phyloP scores from a whole-genome alignment of 148 eudicot genomes.

The Agrostemma githago region DNA sequence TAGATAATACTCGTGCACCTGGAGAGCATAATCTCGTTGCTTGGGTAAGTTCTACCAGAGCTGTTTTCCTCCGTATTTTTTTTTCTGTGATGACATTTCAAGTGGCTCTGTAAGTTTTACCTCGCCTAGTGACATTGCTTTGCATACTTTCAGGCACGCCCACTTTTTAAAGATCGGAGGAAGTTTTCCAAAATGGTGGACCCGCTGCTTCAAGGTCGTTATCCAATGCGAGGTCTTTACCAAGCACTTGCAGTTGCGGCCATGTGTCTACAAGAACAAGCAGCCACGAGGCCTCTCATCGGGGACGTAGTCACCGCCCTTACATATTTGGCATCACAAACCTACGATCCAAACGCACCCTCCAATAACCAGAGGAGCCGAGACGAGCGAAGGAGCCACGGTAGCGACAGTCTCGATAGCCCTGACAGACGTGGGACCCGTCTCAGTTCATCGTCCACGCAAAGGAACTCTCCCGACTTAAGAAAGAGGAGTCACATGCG shows the following conservation, averaged over 20 bases:
- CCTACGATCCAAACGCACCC: constrained; percentile 68
- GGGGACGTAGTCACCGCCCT: constrained; percentile 96
- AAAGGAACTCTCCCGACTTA: constrained; percentile 64
- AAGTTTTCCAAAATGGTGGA: constrained; percentile 98
- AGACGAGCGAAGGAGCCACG: constrained; percentile 49
- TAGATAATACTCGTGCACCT: constrained; percentile 61
- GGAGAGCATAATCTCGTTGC: constrained; percentile 99
- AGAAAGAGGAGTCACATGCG: constrained; percentile 52
- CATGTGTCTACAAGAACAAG: constrained; percentile 98
- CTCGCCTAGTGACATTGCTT: background rate
- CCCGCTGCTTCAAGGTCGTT: constrained; percentile 80
- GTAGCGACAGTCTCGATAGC: constrained; percentile 49
- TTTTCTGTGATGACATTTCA: constrained; percentile 1
- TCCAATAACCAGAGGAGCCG: constrained; percentile 45
- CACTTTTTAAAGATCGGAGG: constrained; percentile 89
- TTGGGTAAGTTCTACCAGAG: constrained; percentile 52
- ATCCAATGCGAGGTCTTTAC: constrained; percentile 91
- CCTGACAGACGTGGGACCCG: constrained; percentile 45
- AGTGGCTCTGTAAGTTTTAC: background rate
- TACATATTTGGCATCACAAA: constrained; percentile 83
- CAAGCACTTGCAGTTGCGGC: constrained; percentile 99
- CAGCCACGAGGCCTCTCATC: constrained; percentile 86
- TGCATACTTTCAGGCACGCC: constrained; percentile 65
- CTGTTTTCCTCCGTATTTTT: background rate
- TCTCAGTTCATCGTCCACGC: constrained; percentile 60